Base-by-base conservation (phyloP, 371 early-diverging fungal species). In the Massospora cicadina region DNA sequence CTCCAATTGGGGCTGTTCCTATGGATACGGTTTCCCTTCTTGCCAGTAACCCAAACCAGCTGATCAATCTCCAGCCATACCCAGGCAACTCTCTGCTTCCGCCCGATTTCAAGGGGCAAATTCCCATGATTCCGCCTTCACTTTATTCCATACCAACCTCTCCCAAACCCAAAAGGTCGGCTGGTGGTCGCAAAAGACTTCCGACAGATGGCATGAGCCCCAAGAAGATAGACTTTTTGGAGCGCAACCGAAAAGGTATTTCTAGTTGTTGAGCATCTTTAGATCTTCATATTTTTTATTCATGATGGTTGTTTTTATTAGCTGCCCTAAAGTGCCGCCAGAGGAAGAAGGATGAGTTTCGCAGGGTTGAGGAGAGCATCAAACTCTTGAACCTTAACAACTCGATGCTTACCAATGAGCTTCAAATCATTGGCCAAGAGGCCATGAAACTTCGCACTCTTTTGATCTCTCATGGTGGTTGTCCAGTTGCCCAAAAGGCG, bases 281-380 rank as follows among this genome's bases (percentile, higher is more conserved):
- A 29, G 23, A 23, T 17, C 53, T 31, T 33, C 10, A 5, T 33
- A 62, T 23, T 1, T 33, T 12, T 21, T 21, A 7, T 28, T 57
- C 3, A 17, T 57, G 26, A 57, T 57, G 7, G 72, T 77, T 43
- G 5, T 60, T 78, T 76, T 66, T 72, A 71, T 54, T 29, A 70
- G 85, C 86, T 24, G 85, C 85, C 0, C 75, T 81, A 1, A 83
- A 83, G 66, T 86, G 85, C 68, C 77, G 85, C 27, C 81, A 81
- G 68, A 79, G 83, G 66, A 86, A 86, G 67, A 84, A 84, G 67
- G 74, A 79, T 66, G 81, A 80, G 75, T 68, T 84, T 25, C 69
- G 72, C 31, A 69, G 75, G 24, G 72, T 84, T 58, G 81, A 86
- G 63, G 67, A 69, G 21, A 79, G 77, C 5, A 77, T 81, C n/a